Evolutionary conservation across 805 yeast genomes (phyloP).

Genomic region (Metschnikowia lochheadii): DNA sequence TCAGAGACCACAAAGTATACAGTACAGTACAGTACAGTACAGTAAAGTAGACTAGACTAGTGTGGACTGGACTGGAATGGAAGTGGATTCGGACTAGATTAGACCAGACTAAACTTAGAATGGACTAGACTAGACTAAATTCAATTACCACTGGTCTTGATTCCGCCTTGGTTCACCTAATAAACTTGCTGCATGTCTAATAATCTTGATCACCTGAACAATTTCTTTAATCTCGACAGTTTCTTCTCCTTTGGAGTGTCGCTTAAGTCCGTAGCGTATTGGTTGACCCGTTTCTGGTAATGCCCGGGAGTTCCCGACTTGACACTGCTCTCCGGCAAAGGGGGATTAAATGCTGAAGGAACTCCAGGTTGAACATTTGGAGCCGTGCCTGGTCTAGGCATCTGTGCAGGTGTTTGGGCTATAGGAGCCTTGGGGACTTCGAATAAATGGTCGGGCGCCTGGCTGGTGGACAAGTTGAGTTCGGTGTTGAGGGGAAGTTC

Average conservation of each 20-base stretch:
- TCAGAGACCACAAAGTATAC: no score
- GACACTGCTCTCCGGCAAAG: conserved; percentile 5
- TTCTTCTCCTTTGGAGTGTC: conserved; percentile 16
- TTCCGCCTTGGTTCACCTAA: no score
- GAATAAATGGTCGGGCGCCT: conserved; percentile 17
- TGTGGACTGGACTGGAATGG: no score
- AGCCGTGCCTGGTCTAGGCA: background rate
- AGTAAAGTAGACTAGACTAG: no score
- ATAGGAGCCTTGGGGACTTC: conserved; percentile 10
- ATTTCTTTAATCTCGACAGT: conserved; percentile 17
- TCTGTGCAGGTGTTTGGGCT: background rate
- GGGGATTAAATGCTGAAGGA: conserved; percentile 7
- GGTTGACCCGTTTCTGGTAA: conserved; percentile 13
- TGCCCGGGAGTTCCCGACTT: conserved; percentile 8
- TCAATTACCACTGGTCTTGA: no score
- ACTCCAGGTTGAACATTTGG: background rate
- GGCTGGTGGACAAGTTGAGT: conserved; percentile 10
- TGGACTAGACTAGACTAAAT: no score
- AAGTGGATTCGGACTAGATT: no score
- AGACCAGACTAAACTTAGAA: no score
- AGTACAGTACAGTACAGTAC: no score
- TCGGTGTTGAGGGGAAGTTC: conserved; percentile 26
- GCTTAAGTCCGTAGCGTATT: conserved; percentile 13
- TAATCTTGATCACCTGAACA: conserved; percentile 11
- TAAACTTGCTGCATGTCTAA: no score